Base-by-base conservation (phyloP, 805 yeast species). In the Yarrowia sp. region DNA sequence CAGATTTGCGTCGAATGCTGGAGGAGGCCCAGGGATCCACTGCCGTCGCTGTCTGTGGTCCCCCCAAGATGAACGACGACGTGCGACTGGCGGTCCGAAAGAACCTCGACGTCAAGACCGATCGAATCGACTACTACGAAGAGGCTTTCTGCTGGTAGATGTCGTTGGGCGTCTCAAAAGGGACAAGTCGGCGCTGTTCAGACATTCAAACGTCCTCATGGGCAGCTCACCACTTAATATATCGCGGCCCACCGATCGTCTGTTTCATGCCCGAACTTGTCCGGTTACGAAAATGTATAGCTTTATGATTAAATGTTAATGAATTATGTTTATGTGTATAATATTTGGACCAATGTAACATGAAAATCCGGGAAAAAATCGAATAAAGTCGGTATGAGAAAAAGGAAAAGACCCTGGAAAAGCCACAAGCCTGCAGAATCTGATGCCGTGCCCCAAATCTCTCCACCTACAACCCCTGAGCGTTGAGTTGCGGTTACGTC, bases 101-200 rank as follows among this genome's bases (percentile, higher is more conserved):
- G 12, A 76, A 80, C 52, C 75, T 87, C 30, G 76, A 76, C 10
- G 70, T 76, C 39, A 77, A 81, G 30, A 76, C 77, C 1, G 79
- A 82, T 61, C 78, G 88, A 64, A 82, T 90, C 19, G 91, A 88
- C 68, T 85, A 85, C 73, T 85, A 79, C 73, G 95, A 90, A 73
- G 92, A 89, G 74, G 79, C 87, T 55, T 91, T 88, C 77, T 80
- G 83, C 15, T 89, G 94, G 94, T 85, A 73, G n/a, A 3, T 13
- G 46, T 36, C 13, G 38, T n/a, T n/a, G n/a, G n/a, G n/a, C n/a
- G n/a, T n/a, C n/a, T n/a, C 30, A 24, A 24, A 24, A 24, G 30
- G 30, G 30, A 24, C 30, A 24, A 24, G 30, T 24, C 30, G 30
- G 30, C 3, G 30, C 30, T 24, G 30, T 2, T 24, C 30, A 24